Evolutionary conservation across 148 eudicot genomes (phyloP), one percentile per base, ranked within the genome.

Genomic region (Silene uniflora): DNA sequence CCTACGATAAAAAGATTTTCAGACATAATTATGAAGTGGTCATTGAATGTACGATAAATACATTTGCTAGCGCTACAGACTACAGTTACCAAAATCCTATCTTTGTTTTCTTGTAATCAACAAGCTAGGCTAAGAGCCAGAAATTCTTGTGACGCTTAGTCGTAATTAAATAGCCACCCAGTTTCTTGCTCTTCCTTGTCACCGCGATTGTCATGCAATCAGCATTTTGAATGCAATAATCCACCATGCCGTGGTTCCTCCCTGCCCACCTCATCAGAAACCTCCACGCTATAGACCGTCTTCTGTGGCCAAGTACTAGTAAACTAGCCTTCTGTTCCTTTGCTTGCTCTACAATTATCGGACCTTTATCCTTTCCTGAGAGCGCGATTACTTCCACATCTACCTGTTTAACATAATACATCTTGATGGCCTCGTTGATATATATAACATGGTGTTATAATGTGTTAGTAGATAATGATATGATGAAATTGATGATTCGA

Each of bases 121-220:
- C n/a, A n/a, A n/a, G n/a, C n/a, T n/a, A n/a, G n/a, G n/a, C n/a
- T n/a, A n/a, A n/a, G n/a, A n/a, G n/a, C n/a, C n/a, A n/a, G n/a
- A n/a, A n/a, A n/a, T n/a, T n/a, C n/a, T n/a, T n/a, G n/a, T n/a
- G n/a, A n/a, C n/a, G n/a, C n/a, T n/a, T n/a, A n/a, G n/a, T n/a
- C n/a, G n/a, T n/a, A n/a, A n/a, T n/a, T n/a, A n/a, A n/a, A n/a
- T n/a, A n/a, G n/a, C n/a, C n/a, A n/a, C n/a, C n/a, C n/a, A n/a
- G n/a, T n/a, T n/a, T n/a, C n/a, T n/a, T n/a, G n/a, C n/a, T n/a
- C n/a, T n/a, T n/a, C n/a, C n/a, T n/a, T n/a, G n/a, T n/a, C n/a
- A n/a, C n/a, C n/a, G n/a, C n/a, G n/a, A n/a, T n/a, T n/a, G n/a
- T 87, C 95, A 90, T 87, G 72, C 97, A 90, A 71, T 84, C 84